Percentiles rank a stretch among this genome's conserved stretches.
These are phyloP conservation scores for Colletotrichum sp. DNA, from an alignment of 2,329 filamentous ascomycete genomes.

Conservation along the genomic window DNA sequence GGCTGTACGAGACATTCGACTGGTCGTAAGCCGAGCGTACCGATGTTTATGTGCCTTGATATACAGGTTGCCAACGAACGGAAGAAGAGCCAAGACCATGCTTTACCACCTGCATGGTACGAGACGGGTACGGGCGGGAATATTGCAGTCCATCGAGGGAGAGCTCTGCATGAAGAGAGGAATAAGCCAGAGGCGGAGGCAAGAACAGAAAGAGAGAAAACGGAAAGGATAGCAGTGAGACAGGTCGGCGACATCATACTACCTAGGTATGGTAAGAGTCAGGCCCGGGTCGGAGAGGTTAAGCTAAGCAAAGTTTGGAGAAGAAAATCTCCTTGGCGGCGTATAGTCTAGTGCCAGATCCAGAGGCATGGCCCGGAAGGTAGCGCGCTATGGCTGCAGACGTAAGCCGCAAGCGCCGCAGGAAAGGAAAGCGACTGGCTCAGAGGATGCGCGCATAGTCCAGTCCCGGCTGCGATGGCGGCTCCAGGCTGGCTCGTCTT, in stretches of 20 bases:
- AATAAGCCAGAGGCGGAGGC: background rate
- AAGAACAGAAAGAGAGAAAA: background rate
- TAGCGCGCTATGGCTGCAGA: background rate
- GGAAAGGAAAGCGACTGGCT: background rate
- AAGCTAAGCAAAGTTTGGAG: background rate
- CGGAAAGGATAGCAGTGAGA: background rate
- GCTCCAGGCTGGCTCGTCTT: background rate
- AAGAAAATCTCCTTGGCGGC: background rate
- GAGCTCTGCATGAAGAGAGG: background rate
- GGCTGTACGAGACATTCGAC: background rate
- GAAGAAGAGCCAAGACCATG: background rate
- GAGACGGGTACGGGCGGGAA: background rate
- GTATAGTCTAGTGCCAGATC: slow-evolving; percentile 2
- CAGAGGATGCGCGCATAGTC: background rate
- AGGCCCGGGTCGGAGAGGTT: background rate
- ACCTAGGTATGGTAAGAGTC: background rate
- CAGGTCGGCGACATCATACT: background rate
- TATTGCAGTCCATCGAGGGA: background rate
- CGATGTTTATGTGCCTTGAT: background rate
- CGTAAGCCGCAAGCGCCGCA: slow-evolving; percentile 13
- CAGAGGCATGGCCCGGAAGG: background rate
- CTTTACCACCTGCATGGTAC: background rate
- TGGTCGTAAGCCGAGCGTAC: background rate
- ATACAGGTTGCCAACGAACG: background rate
- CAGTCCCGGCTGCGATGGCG: background rate